Base-by-base conservation (phyloP, 2,329 filamentous ascomycete species). In the Rhytidhysteron rufulum region DNA sequence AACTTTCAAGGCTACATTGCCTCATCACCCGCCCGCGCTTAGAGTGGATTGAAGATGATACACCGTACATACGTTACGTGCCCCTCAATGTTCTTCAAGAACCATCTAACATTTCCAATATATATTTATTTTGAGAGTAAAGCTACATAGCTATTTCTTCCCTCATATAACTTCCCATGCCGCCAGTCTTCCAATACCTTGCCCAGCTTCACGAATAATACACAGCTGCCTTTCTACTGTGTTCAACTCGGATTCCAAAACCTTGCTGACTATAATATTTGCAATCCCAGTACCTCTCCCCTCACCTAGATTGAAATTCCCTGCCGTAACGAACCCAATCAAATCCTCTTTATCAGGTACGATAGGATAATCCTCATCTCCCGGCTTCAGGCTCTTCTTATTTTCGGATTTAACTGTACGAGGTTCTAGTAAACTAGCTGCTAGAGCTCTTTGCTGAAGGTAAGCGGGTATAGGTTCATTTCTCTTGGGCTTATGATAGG, bases 241-340 rank as follows among this genome's bases (percentile, higher is more conserved):
- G n/a, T 49, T 31, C 19, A 41, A 46, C 24, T 45, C 39, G 11
- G 53, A 46, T 9, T 62, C 47, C 3, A 79, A 40, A 1, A 86
- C 74, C 60, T 74, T 83, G 4, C 71, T 70, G 1, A 83, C 69
- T 11, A 80, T 70, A 19, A 97, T 58, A 36, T 78, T 83, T 0
- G 86, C 93, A 43, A 97, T 74, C 0, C 83, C 91, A 13, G 81
- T 82, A 1, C 85, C 86, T 49, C 76, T 78, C 0, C 91, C 93
- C 48, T 85, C 80, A 2, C 80, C 78, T 2, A 97, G 75, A 54
- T 85, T 89, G 61, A 85, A 95, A 37, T 86, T 84, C 0, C 91
- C 93, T 1, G 85, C 85, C 2, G 89, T 96, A 18, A 96, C 83
- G 60, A 95, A 98, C 0, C 93, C 93, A 37, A 97, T 79, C 10